A percentile compares a stretch with the other conserved stretches of the same genome.
These are phyloP conservation scores for Aspergillus cristatus DNA, from an alignment of 495 filamentous ascomycete species.

Conservation along the genomic window DNA sequence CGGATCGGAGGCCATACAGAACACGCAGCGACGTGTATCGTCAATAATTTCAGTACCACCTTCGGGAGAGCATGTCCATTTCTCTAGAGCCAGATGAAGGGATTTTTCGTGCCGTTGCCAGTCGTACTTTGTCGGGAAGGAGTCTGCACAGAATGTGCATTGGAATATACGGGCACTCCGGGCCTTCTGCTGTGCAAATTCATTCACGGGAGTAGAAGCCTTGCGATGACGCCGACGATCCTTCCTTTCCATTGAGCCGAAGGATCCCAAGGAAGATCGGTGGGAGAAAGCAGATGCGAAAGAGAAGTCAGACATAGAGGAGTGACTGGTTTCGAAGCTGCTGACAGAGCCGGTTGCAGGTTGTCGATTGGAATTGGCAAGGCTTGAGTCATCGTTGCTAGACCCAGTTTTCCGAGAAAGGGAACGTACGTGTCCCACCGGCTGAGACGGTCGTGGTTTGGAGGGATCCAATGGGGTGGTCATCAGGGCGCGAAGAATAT, in stretches of 20 bases:
- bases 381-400: conserved; percentile 59
- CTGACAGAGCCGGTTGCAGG: conserved; percentile 55
- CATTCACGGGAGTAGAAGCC: conserved; percentile 35
- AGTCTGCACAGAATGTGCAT: conserved; percentile 89
- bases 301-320: conserved; percentile 52
- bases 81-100: conserved; percentile 71
- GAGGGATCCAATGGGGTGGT: conserved; percentile 45
- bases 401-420: conserved; percentile 46
- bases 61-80: conserved; percentile 72
- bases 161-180: conserved; percentile 51
- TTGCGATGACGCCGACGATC: conserved; percentile 64
- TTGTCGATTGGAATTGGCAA: conserved; percentile 48
- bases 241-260: conserved; percentile 58
- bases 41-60: conserved; percentile 35
- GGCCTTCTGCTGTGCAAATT: conserved; percentile 31
- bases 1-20: conserved; percentile 60
- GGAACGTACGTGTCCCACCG: conserved; percentile 31
- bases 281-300: conserved; percentile 66
- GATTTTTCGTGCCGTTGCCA: conserved; percentile 90
- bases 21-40: conserved; percentile 51
- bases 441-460: conserved; percentile 32
- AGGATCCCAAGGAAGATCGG: conserved; percentile 53
- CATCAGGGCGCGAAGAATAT: conserved; percentile 68
- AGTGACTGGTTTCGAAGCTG: conserved; percentile 62
- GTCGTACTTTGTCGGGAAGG: conserved; percentile 82